Base-by-base conservation (phyloP, 768 basidiomycete genomes). In the Boletus vermiculosoides region DNA sequence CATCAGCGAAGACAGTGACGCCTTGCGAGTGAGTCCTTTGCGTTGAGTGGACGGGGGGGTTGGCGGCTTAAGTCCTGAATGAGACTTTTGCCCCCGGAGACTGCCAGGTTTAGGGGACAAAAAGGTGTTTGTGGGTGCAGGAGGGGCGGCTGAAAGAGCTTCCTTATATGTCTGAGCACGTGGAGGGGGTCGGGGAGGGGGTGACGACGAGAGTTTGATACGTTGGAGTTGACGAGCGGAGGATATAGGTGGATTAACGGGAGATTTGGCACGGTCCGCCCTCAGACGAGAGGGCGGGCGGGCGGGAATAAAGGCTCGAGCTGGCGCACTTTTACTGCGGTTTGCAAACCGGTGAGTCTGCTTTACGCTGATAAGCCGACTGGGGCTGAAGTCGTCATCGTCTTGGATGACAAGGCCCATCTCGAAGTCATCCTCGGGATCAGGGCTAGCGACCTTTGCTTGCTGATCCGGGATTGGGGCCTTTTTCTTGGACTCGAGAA, bases 371-470 rank as follows among this genome's bases (percentile, higher is more conserved):
- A 79, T 74, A 22, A 93, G 80, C 52, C 89, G 78, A 69, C 87
- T 88, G 15, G 90, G 88, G 66, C 87, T 92, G 47, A 94, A 83
- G 66, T 93, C 90, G 52, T 80, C 82, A 67, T 91, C 91, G 59
- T 90, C 88, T 64, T 88, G 86, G 63, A 94, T 86, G 61, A 92
- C 81, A 51, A 94, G 84, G 15, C 92, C 92, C 58, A 81, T 81
- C 72, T 94, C 92, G 60, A 93, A 92, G 69, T 92, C 89, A 58
- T 93, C 91, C 64, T 94, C 92, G 13, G 78, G 83, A 70, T 91
- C 83, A 16, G 85, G 81, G 56, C 73, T 78, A 25, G 83, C 74
- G 8, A 81, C 66, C 61, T 83, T 86, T 61, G 80, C 69, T 20
- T 73, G 73, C 23, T 80, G 79, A 20, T 83, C 82, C 45, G 78